Conservation (phyloP, 2,329 filamentous ascomycete species). For the Paecilomyces fulvus region DNA sequence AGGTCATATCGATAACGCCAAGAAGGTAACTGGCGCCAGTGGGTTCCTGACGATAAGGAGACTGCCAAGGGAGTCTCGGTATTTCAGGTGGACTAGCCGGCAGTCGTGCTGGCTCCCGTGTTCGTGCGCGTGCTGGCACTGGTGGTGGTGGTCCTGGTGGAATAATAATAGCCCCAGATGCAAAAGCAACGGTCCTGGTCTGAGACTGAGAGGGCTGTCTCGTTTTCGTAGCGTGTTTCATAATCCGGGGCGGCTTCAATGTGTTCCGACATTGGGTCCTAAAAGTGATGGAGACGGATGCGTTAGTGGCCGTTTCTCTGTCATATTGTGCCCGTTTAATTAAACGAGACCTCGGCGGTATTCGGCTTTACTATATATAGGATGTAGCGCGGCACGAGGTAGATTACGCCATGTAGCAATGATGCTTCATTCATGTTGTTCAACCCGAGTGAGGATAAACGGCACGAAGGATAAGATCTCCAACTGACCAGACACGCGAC, state of each 20-base stretch:
- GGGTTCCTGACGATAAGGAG: background rate
- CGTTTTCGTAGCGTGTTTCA: background rate
- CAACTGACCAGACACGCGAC: background rate
- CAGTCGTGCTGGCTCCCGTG: background rate
- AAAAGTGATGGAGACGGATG: background rate
- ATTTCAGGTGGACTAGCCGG: background rate
- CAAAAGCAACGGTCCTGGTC: background rate
- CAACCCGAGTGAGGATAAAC: background rate
- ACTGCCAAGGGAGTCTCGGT: background rate
- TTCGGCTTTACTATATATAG: background rate
- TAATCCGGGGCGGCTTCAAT: background rate
- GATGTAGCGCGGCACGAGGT: background rate
- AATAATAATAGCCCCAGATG: background rate
- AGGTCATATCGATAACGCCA: background rate
- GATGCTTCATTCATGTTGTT: background rate
- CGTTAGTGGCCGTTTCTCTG: background rate
- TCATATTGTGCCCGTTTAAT: background rate
- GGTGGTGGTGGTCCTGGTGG: background rate
- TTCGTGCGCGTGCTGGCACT: background rate
- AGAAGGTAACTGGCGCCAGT: background rate
- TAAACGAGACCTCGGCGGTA: background rate
- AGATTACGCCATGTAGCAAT: background rate
- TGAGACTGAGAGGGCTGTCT: background rate
- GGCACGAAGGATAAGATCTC: background rate
- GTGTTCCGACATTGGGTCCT: background rate